Base-by-base conservation (phyloP, 352 stramenopile genomes). In the Globisporangium abappressorium region DNA sequence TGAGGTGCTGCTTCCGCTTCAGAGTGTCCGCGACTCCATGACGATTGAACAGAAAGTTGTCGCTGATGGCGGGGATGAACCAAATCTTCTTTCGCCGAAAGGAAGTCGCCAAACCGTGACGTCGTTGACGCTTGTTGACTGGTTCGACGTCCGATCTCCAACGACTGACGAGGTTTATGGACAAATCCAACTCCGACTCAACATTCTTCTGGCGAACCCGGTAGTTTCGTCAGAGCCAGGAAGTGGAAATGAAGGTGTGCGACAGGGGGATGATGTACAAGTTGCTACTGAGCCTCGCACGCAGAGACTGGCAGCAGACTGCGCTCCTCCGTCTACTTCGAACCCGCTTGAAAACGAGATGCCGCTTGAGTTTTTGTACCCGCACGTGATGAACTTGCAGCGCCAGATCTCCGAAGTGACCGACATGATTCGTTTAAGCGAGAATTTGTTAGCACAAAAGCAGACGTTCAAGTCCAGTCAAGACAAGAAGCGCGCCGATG, bases 401-500 rank as follows among this genome's bases (percentile, higher is more conserved):
- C 86, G 83, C 18, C 86, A 92, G 20, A 73, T 92, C 28, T 64
- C 74, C 0, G 68, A 89, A 56, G 83, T 92, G 30, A 85, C 66
- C 5, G 75, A 87, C 57, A 92, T 91, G 77, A 86, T 92, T 69
- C 81, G 82, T 28, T 28, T 91, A 11, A 87, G 75, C 6, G 80
- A 90, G 57, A 74, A 82, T 62, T 71, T 92, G 58, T 69, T 93
- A 20, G 74, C 82, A 14, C 82, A 92, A 18, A 82, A 89, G 51
- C 86, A 86, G 43, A 94, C 87, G 18, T 96, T 96, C 71, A 96
- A 96, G 58, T 92, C 86, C 12, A 93, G 84, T 63, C 66, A 87
- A 51, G 75, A 92, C 71, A 96, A 94, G 70, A 91, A 94, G 54
- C 83, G 85, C 33, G 80, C 83, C 0, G 86, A 93, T 55, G 90